A percentile compares a stretch with the other conserved stretches of the same genome.
Evolutionary conservation across 306 rosid genomes (phyloP).

Genomic region (Prunus mira): DNA sequence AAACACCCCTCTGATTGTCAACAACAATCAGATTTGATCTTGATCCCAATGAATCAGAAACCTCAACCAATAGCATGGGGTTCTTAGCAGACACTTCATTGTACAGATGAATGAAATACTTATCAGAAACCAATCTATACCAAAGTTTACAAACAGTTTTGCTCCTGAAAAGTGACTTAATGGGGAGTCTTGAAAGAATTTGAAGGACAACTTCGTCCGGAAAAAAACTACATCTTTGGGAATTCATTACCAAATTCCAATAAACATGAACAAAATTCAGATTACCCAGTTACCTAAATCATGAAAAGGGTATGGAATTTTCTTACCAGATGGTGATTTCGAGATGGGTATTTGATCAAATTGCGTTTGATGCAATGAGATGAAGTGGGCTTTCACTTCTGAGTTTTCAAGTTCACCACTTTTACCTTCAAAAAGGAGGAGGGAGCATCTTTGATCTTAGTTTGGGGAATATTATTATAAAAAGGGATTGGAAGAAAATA

Average conservation of each 20-base stretch:
- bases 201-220: conserved; percentile 81
- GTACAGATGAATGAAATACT: conserved; percentile 55
- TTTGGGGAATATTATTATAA: neutral
- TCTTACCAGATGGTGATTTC: conserved; percentile 44
- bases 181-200: conserved; percentile 72
- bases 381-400: conserved; percentile 16
- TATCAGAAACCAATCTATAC: conserved; percentile 55
- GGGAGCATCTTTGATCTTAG: neutral
- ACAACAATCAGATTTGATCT: conserved; percentile 71
- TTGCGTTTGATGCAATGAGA: conserved; percentile 20
- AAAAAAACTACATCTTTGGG: conserved; percentile 44
- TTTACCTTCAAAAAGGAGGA: neutral
- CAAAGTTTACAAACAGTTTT: conserved; percentile 69
- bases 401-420: neutral
- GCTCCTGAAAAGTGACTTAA: conserved; percentile 58
- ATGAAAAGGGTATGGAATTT: conserved; percentile 19
- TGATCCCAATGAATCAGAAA: conserved; percentile 54
- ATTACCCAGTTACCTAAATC: conserved; percentile 18
- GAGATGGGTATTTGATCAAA: conserved; percentile 31
- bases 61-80: conserved; percentile 64
- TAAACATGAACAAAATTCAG: conserved; percentile 1
- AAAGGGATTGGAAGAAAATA: neutral
- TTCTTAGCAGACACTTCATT: conserved; percentile 62
- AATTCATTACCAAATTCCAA: conserved; percentile 42
- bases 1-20: conserved; percentile 66